Evolutionary conservation across 2,329 filamentous ascomycete genomes (phyloP), one percentile per base, ranked within the genome.

Genomic region (Scopulariopsis brevicaulis): DNA sequence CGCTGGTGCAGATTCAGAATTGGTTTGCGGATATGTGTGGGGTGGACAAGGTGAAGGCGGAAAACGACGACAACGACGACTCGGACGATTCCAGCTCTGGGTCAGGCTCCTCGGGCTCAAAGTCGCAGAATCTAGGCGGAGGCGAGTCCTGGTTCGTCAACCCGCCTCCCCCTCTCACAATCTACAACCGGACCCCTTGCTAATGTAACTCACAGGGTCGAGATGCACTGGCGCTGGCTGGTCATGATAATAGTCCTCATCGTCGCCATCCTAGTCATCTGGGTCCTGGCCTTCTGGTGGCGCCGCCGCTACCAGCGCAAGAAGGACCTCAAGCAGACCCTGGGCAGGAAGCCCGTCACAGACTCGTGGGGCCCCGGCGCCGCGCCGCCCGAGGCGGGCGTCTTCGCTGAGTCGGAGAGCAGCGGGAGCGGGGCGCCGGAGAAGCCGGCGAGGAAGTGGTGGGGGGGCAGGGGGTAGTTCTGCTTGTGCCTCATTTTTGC

Each of bases 171-270:
- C 40, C 14, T n/a, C 40, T 18, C 11, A 14, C 14, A 10, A 14
- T 10, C 7, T 40, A 6, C 12, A 4, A 15, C 20, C 7, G 37
- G 52, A 24, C 53, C 58, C 55, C 28, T 54, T 20, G 51, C 43
- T 51, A 35, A 40, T 34, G 43, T 57, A 15, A 57, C 57, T 20
- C 54, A 56, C 18, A 90, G 87, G 87, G 72, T 89, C 55, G 77
- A 79, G 8, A 78, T 75, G 32, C 89, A 93, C 70, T 90, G 82
- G 75, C 79, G 84, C 74, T 96, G 89, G 89, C 82, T 95, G 53
- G 78, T 93, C 61, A 90, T 94, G 79, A 77, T 94, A 57, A 84
- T 90, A 62, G 74, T 93, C 61, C 77, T 95, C 32, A 78, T 86
- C 51, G 74, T 93, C 60, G 85, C 77, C 57, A 87, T 95, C 61